Conservation (phyloP, 1,284 basidiomycete genomes). For the Fistulinella cinereoalba region DNA sequence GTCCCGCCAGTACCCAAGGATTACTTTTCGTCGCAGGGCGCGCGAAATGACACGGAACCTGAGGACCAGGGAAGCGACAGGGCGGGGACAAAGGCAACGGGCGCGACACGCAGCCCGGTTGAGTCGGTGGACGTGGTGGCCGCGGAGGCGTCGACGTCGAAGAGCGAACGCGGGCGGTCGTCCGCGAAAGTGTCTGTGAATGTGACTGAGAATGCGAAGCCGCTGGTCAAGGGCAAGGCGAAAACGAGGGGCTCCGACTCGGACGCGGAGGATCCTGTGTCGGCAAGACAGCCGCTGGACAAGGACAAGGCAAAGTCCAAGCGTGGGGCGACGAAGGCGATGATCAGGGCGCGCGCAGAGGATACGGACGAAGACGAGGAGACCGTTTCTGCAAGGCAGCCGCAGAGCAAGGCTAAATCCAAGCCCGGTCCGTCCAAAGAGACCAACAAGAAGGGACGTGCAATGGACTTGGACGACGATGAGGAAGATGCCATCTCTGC, state of each 20-base stretch:
- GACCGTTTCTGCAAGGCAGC: no score
- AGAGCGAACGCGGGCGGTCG: slow-evolving; percentile 18
- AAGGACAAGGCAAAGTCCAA: no score
- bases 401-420: slow-evolving; percentile 3
- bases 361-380: no score
- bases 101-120: not conserved
- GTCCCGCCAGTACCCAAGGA: slow-evolving; percentile 26
- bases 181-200: slow-evolving; percentile 4
- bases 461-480: no score
- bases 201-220: slow-evolving; percentile 5
- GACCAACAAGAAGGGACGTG: not conserved
- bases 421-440: slow-evolving; percentile 2
- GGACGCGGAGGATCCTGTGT: no score
- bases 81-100: not conserved
- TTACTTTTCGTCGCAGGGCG: slow-evolving; percentile 25
- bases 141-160: slow-evolving; percentile 19
- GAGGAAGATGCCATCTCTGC: not conserved
- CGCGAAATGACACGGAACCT: not conserved
- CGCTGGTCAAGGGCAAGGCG: not conserved
- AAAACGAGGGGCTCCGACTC: no score
- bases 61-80: not conserved
- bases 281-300: no score
- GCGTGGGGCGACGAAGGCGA: no score
- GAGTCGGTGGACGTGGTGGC: slow-evolving; percentile 15
- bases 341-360: no score